A percentile compares a stretch with the other conserved stretches of the same genome.
phyloP scores from a whole-genome alignment of 352 stramenopile species.

The Pythium rhizo-oryzae region DNA sequence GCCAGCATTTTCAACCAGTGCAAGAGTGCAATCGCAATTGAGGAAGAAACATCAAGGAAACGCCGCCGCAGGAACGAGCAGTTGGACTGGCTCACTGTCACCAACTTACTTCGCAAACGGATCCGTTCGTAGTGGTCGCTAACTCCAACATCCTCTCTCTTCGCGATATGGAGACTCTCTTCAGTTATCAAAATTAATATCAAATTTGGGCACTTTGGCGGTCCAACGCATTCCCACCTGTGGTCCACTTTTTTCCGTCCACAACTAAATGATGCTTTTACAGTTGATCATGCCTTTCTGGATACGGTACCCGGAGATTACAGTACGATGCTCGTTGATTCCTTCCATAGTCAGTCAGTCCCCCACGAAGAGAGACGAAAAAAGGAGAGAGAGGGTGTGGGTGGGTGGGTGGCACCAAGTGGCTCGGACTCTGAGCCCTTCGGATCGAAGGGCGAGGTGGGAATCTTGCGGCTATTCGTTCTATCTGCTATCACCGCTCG shows the following conservation, averaged over 20 bases:
- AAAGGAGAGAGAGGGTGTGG: no score
- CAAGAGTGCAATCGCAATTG: constrained; percentile 4
- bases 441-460: no score
- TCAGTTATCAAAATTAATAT: not conserved
- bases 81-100: constrained; percentile 8
- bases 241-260: constrained; percentile 18
- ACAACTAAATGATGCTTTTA: no score
- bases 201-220: not conserved
- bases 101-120: not conserved
- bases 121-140: not conserved
- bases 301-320: no score
- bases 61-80: constrained; percentile 4
- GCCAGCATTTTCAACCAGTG: constrained; percentile 1
- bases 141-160: not conserved
- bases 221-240: constrained; percentile 11
- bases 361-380: no score
- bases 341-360: no score
- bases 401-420: no score
- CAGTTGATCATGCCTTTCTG: no score
- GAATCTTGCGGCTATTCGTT: no score
- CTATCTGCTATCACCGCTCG: no score
- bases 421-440: no score
- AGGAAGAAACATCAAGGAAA: constrained; percentile 8
- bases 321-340: no score
- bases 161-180: not conserved